Evolutionary conservation across 495 filamentous ascomycete species (phyloP).

Genomic region (Rusavskia elegans): DNA sequence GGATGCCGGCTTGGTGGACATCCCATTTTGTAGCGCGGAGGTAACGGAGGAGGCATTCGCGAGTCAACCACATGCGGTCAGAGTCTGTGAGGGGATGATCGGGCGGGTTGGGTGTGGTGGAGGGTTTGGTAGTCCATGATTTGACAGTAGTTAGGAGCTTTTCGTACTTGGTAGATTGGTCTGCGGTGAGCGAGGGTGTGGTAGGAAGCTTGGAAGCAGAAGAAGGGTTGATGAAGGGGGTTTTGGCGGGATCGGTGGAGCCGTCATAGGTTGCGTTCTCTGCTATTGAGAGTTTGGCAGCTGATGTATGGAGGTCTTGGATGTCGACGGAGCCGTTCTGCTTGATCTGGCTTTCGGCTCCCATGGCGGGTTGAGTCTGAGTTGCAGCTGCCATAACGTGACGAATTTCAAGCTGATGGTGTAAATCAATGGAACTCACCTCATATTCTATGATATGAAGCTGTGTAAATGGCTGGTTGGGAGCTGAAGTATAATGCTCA

Average conservation of each 20-base stretch:
- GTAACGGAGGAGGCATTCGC: constrained; percentile 84
- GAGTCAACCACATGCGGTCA: constrained; percentile 80
- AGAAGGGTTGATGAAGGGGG: constrained; percentile 52
- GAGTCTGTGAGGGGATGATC: constrained; percentile 52
- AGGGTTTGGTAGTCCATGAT: constrained; percentile 55
- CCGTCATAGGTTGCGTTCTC: constrained; percentile 6
- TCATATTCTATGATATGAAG: too few relatives aligned
- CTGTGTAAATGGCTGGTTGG: too few relatives aligned
- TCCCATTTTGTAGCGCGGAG: constrained; percentile 90
- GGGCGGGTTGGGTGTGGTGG: constrained; percentile 38
- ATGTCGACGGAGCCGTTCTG: not conserved
- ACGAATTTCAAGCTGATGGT: too few relatives aligned
- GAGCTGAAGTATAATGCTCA: not conserved
- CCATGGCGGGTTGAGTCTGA: not conserved
- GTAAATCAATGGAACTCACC: too few relatives aligned
- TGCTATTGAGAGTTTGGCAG: not conserved
- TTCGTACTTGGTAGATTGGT: constrained; percentile 77
- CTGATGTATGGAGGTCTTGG: not conserved
- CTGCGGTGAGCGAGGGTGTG: constrained; percentile 41
- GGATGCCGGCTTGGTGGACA: constrained; percentile 53
- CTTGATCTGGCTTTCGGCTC: not conserved
- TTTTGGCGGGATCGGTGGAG: constrained; percentile 32
- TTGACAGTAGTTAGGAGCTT: constrained; percentile 49
- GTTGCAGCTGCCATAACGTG: not conserved
- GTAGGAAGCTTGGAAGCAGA: constrained; percentile 35